Conservation (phyloP, 495 filamentous ascomycete genomes). For the Geoglossum glabrum region DNA sequence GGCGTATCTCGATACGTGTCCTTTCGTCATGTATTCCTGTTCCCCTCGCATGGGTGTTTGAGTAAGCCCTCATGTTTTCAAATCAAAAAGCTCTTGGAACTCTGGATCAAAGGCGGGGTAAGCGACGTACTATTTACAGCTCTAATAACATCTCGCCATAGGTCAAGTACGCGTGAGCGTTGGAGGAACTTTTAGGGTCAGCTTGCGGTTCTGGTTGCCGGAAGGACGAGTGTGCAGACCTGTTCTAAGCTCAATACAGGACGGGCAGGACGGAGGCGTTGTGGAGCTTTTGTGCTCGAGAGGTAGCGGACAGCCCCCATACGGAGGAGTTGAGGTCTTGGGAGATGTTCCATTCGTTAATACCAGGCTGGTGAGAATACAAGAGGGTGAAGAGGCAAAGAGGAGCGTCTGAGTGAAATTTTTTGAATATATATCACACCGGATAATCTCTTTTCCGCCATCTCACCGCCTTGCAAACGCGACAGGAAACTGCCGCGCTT, state of each 20-base stretch:
- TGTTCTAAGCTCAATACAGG: background rate
- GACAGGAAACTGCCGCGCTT: no score
- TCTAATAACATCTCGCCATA: conserved; percentile 39
- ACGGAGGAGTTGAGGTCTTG: background rate
- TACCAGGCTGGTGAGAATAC: background rate
- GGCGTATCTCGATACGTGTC: conserved; percentile 42
- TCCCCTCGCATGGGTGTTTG: background rate
- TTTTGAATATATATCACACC: no score
- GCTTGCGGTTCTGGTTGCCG: background rate
- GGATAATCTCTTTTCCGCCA: no score
- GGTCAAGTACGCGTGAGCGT: conserved; percentile 28
- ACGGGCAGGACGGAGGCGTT: background rate
- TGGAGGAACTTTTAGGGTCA: conserved; percentile 33
- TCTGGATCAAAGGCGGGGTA: background rate
- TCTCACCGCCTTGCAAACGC: no score
- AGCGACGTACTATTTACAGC: conserved; percentile 13
- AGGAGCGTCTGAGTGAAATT: no score
- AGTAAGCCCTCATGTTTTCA: background rate
- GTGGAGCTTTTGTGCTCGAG: background rate
- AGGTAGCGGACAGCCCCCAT: background rate
- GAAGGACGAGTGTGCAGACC: background rate
- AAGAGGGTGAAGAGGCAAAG: background rate
- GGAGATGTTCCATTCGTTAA: background rate
- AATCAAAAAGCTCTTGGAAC: background rate
- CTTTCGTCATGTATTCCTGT: conserved; percentile 25